phyloP scores from a whole-genome alignment of 352 stramenopile genomes.

The Phytophthora fragariaefolia region DNA sequence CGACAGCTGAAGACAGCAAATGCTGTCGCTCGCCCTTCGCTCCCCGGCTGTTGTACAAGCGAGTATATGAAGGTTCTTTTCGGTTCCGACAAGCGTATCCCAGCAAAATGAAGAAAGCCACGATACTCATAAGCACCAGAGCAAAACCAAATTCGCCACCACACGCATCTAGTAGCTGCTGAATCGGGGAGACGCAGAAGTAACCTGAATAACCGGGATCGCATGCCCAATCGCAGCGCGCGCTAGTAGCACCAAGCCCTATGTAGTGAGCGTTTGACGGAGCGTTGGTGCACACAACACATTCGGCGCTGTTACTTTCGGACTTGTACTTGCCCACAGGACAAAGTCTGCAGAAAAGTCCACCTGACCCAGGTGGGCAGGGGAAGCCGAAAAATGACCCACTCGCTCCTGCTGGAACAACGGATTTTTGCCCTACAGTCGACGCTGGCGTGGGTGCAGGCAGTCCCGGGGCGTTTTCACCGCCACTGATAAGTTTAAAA shows the following conservation, averaged over 20 bases:
- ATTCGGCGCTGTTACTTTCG: slow-evolving; percentile 83
- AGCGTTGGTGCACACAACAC: slow-evolving; percentile 61
- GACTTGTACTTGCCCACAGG: slow-evolving; percentile 72
- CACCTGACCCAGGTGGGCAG: slow-evolving; percentile 75
- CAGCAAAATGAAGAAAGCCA: slow-evolving; percentile 74
- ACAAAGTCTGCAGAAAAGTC: slow-evolving; percentile 75
- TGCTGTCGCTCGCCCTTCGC: slow-evolving; percentile 69
- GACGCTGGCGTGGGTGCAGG: slow-evolving; percentile 29
- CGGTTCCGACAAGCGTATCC: slow-evolving; percentile 74
- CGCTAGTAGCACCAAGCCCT: slow-evolving; percentile 47
- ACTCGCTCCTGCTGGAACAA: slow-evolving; percentile 48
- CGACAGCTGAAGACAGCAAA: slow-evolving; percentile 63
- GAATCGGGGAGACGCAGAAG: slow-evolving; percentile 75
- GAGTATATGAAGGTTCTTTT: slow-evolving; percentile 68
- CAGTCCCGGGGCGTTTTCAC: slow-evolving; percentile 17
- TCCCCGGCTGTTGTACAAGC: slow-evolving; percentile 56
- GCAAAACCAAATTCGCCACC: slow-evolving; percentile 78
- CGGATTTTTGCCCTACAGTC: slow-evolving; percentile 22
- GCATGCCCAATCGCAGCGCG: slow-evolving; percentile 74
- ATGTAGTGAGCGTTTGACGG: slow-evolving; percentile 78
- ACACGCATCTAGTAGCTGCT: slow-evolving; percentile 79
- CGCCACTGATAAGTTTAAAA: slow-evolving; percentile 27
- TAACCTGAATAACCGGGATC: slow-evolving; percentile 79
- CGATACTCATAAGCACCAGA: slow-evolving; percentile 70
- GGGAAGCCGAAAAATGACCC: slow-evolving; percentile 83